These are phyloP conservation scores for Anthoceros angustus DNA, from an alignment of 225 moss, liverwort and hornwort species.

Conservation along the genomic window DNA sequence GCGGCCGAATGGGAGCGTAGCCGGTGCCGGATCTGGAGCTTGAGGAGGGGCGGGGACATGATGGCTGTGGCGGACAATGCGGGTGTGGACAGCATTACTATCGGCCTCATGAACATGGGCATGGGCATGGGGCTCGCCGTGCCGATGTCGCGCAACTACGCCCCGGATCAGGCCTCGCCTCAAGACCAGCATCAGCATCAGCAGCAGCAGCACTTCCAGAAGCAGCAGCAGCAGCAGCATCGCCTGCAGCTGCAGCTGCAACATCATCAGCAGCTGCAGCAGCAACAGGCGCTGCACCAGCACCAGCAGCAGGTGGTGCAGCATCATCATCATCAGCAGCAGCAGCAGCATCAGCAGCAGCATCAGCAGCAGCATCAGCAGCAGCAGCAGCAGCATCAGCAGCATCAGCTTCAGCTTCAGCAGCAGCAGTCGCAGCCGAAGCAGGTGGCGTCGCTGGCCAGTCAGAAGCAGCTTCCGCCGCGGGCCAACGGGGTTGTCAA, in stretches of 20 bases:
- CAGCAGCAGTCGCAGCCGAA: slow-evolving; percentile 14
- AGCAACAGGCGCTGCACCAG: slow-evolving; percentile 11
- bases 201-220: slow-evolving; percentile 10
- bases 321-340: slow-evolving; percentile 9
- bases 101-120: slow-evolving; percentile 36
- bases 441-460: slow-evolving; percentile 13
- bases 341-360: slow-evolving; percentile 10
- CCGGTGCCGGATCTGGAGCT: slow-evolving; percentile 1
- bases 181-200: slow-evolving; percentile 22
- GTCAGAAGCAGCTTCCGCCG: slow-evolving; percentile 10
- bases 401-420: slow-evolving; percentile 10
- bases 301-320: slow-evolving; percentile 12
- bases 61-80: slow-evolving; percentile 97
- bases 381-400: slow-evolving; percentile 13
- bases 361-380: slow-evolving; percentile 8
- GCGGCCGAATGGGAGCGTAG: neutral
- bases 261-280: neutral
- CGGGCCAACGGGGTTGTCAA: slow-evolving; percentile 29
- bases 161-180: slow-evolving; percentile 29
- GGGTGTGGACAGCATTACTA: slow-evolving; percentile 30
- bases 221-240: slow-evolving; percentile 12
- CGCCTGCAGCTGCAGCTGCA: neutral
- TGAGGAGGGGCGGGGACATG: slow-evolving; percentile 14
- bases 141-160: slow-evolving; percentile 47
- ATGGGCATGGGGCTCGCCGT: slow-evolving; percentile 42